A percentile compares a stretch with the other conserved stretches of the same genome.
These are phyloP conservation scores for Cladobotryum protrusum DNA, from an alignment of 2,329 filamentous ascomycete genomes.

Conservation along the genomic window DNA sequence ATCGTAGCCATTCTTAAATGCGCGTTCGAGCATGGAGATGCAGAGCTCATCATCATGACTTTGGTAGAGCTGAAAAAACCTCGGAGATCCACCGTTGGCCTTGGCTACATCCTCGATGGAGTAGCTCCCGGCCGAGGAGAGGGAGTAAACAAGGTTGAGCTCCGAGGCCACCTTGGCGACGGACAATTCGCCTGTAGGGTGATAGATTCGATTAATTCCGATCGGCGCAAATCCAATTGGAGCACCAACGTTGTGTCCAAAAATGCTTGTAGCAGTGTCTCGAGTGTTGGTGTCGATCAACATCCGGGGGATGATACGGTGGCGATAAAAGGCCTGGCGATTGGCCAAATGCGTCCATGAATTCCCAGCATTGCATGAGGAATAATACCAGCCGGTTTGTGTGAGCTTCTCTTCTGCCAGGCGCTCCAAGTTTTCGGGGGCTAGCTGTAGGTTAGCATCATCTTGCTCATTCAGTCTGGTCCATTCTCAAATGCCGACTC, in stretches of 20 bases:
- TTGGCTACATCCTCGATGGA: slow-evolving; percentile 61
- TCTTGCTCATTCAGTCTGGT: too few relatives aligned
- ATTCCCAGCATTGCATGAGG: slow-evolving; percentile 50
- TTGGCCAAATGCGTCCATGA: slow-evolving; percentile 50
- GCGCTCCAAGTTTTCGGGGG: slow-evolving; percentile 5
- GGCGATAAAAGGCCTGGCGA: slow-evolving; percentile 57
- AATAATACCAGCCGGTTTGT: slow-evolving; percentile 38
- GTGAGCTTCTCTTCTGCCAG: slow-evolving; percentile 6
- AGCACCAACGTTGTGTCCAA: slow-evolving; percentile 44
- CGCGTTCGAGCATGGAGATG: slow-evolving; percentile 55
- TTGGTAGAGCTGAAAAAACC: slow-evolving; percentile 75
- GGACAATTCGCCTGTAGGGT: slow-evolving; percentile 57
- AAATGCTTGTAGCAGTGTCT: slow-evolving; percentile 52
- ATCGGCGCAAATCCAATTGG: slow-evolving; percentile 58
- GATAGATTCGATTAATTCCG: slow-evolving; percentile 63
- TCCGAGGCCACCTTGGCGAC: slow-evolving; percentile 55
- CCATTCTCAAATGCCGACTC: too few relatives aligned
- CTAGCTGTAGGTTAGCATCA: not conserved
- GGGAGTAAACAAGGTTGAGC: slow-evolving; percentile 57
- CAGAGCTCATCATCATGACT: slow-evolving; percentile 60
- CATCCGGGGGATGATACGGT: slow-evolving; percentile 55
- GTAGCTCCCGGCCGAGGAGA: slow-evolving; percentile 57
- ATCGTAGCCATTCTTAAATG: slow-evolving; percentile 54
- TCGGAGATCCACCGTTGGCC: slow-evolving; percentile 48
- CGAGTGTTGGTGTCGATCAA: slow-evolving; percentile 55